A percentile compares a stretch with the other conserved stretches of the same genome.
Evolutionary conservation across 2,329 filamentous ascomycete species (phyloP).

Genomic region (Botrytis pseudocinerea): DNA sequence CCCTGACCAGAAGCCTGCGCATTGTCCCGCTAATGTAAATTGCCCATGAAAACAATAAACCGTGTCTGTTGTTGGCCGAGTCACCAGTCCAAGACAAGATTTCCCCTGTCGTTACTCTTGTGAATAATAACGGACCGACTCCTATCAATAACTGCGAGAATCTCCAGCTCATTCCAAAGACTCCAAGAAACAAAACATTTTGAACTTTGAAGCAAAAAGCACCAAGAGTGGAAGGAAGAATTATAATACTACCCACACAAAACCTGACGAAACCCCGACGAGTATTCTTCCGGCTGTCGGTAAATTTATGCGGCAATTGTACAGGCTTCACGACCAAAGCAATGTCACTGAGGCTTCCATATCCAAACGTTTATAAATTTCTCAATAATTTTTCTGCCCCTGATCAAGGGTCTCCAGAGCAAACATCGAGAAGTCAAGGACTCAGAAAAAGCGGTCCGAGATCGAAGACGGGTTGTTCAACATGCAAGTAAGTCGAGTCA

Average conservation of each 20-base stretch:
- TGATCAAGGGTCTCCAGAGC: slow-evolving; percentile 38
- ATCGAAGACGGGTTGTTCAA: slow-evolving; percentile 41
- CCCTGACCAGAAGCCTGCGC: slow-evolving; percentile 18
- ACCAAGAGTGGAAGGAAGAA: slow-evolving; percentile 10
- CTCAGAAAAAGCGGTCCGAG: slow-evolving; percentile 41
- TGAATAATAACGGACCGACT: slow-evolving; percentile 22
- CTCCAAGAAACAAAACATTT: slow-evolving; percentile 13
- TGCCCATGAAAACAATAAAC: slow-evolving; percentile 26
- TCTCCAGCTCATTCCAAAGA: slow-evolving; percentile 3
- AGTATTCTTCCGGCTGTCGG: slow-evolving; percentile 20
- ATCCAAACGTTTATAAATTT: slow-evolving; percentile 42
- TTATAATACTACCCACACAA: slow-evolving; percentile 17
- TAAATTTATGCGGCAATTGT: slow-evolving; percentile 27
- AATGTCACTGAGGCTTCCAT: slow-evolving; percentile 40
- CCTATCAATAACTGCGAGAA: slow-evolving; percentile 18
- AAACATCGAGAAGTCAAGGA: slow-evolving; percentile 40
- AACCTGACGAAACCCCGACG: slow-evolving; percentile 9
- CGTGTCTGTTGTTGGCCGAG: slow-evolving; percentile 19
- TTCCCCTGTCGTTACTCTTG: neutral
- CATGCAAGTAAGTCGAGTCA: slow-evolving; percentile 39
- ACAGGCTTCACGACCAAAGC: slow-evolving; percentile 30
- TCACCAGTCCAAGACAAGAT: slow-evolving; percentile 15
- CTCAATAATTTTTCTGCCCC: slow-evolving; percentile 41
- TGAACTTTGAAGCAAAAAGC: slow-evolving; percentile 5
- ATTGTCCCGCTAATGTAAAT: slow-evolving; percentile 27